Base-by-base conservation (phyloP, 495 filamentous ascomycete genomes). In the Xylaria telfairii region DNA sequence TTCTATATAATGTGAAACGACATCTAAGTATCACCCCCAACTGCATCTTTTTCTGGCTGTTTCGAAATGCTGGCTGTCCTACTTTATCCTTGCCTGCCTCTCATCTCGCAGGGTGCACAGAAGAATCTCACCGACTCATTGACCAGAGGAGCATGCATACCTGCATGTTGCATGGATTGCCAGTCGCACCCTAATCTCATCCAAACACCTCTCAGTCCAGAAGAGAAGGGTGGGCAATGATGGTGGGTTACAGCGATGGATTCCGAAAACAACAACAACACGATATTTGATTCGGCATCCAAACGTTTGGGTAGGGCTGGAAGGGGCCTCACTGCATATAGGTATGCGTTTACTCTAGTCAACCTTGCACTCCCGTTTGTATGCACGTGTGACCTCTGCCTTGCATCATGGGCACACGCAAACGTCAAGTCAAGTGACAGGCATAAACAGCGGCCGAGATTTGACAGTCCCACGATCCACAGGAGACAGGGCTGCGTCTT, bases 301-400 rank as follows among this genome's bases (percentile, higher is more conserved):
- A 19, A 24, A n/a, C 2, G 5, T 47, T 46, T 46, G 59, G 34
- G 60, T 57, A 70, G 26, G 68, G 68, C 68, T 70, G 59, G 13
- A 15, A 47, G n/a, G 30, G 28, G 28, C 21, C 51, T 57, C 5
- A 13, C 3, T 3, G 8, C 10, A 57, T 34, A 17, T 57, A 32
- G 28, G 54, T 32, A 54, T 59, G 1, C 3, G n/a, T 24, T n/a
- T 30, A 4, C 4, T 44, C 34, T 62, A 10, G 17, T 26, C 37
- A 56, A 28, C 1, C 21, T 7, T 46, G 8, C 21, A 19, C 28
- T 34, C 21, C 64, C 5, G 26, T 17, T 15, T 54, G 46, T 15
- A 51, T n/a, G n/a, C 30, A n/a, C 39, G 44, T 8, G 34, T 51
- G 46, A 32, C 28, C 12, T 28, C 34, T 12, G 28, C 59, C 59